Conservation (phyloP, 2,329 filamentous ascomycete species). For the Penicillium aurantiogriseum region DNA sequence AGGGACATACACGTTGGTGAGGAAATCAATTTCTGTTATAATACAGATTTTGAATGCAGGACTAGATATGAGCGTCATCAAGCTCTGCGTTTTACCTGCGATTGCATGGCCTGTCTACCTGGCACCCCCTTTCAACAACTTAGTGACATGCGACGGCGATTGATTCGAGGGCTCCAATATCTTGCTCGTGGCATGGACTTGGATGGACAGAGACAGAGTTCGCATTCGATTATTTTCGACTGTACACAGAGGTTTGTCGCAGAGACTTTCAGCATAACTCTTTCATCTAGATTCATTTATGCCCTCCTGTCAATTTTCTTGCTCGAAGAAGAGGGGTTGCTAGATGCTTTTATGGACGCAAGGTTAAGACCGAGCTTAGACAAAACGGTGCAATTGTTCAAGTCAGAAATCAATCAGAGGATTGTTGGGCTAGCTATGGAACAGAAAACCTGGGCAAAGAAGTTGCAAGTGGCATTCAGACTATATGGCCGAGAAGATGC, state of each 20-base stretch:
- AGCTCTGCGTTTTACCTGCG: neutral
- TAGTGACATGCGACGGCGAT: neutral
- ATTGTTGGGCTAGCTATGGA: neutral
- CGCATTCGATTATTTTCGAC: neutral
- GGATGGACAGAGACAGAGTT: neutral
- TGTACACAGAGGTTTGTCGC: neutral
- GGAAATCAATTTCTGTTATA: neutral
- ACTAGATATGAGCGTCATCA: neutral
- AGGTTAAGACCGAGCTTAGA: neutral
- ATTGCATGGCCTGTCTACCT: neutral
- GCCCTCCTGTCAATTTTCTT: neutral
- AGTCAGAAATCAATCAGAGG: neutral
- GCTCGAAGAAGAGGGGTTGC: neutral
- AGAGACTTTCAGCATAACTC: neutral
- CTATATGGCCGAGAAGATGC: neutral
- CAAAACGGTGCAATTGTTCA: neutral
- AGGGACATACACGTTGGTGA: neutral
- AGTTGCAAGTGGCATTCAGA: neutral
- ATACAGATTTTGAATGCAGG: neutral
- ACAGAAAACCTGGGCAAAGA: neutral
- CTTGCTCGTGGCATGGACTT: neutral
- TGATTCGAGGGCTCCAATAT: slow-evolving; percentile 2
- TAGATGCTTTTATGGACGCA: neutral
- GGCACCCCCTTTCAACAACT: neutral
- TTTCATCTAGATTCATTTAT: neutral